phyloP scores from a whole-genome alignment of 2,329 filamentous ascomycete species.

The Fusarium devonianum region DNA sequence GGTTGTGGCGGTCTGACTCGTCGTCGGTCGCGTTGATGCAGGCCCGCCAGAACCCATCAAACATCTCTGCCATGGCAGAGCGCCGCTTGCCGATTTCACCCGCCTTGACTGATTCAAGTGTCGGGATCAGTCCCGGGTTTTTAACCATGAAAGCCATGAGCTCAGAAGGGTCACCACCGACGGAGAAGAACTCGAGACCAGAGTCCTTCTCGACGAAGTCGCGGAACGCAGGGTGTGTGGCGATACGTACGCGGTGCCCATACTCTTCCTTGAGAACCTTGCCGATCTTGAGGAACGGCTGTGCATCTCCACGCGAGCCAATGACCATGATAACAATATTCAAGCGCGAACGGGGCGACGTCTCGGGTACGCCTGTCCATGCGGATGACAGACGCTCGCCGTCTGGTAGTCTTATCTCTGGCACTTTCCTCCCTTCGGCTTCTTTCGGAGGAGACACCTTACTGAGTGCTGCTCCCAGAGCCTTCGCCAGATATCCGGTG shows the following conservation, averaged over 20 bases:
- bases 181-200: constrained; percentile 79
- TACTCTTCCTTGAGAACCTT: constrained; percentile 74
- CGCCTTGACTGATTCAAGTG: constrained; percentile 72
- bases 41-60: constrained; percentile 81
- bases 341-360: constrained; percentile 56
- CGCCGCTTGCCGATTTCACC: constrained; percentile 75
- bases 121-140: constrained; percentile 80
- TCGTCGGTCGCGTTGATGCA: constrained; percentile 79
- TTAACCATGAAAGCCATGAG: constrained; percentile 92
- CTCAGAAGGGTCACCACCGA: constrained; percentile 80
- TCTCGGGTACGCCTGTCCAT: constrained; percentile 43
- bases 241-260: constrained; percentile 78
- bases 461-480: constrained; percentile 69
- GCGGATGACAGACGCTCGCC: constrained; percentile 41
- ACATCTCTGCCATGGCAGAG: constrained; percentile 80
- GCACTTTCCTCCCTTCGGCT: constrained; percentile 4
- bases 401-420: constrained; percentile 22
- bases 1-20: constrained; percentile 61
- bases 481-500: constrained; percentile 76
- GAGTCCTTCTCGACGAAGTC: constrained; percentile 77
- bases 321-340: constrained; percentile 89
- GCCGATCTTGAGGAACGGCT: constrained; percentile 80
- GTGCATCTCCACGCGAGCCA: constrained; percentile 79
- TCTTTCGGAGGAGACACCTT: constrained; percentile 32
- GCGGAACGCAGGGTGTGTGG: constrained; percentile 79